phyloP scores from a whole-genome alignment of 768 basidiomycete genomes.

The Paxillus ammoniavirescens region DNA sequence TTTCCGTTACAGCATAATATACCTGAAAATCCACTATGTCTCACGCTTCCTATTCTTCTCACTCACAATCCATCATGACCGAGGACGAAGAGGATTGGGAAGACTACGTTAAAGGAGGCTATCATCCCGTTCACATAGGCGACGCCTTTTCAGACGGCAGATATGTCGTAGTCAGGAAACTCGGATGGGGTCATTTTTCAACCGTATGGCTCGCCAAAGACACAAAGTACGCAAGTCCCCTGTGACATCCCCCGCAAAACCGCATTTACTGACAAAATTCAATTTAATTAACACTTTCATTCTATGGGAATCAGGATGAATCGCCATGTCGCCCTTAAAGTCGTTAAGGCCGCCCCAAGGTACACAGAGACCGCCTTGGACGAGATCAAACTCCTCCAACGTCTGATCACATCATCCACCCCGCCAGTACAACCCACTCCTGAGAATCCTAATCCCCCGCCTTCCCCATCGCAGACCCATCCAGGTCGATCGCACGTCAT shows the following conservation, averaged over 20 bases:
- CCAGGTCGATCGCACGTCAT: conserved; percentile 94
- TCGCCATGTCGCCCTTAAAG: conserved; percentile 97
- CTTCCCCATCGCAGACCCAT: conserved; percentile 66
- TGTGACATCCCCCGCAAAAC: conserved; percentile 1
- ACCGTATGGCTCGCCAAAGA: conserved; percentile 92
- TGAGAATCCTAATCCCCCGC: conserved; percentile 48
- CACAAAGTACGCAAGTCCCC: conserved; percentile 54
- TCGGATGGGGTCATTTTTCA: conserved; percentile 94
- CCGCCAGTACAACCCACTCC: conserved; percentile 50
- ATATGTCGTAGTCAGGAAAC: conserved; percentile 89
- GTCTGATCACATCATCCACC: conserved; percentile 82
- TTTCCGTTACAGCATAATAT: conserved; percentile 30
- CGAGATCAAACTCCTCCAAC: conserved; percentile 97
- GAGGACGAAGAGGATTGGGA: conserved; percentile 95
- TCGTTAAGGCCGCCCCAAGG: conserved; percentile 94
- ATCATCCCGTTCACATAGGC: conserved; percentile 93
- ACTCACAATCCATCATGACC: conserved; percentile 76
- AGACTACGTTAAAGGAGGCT: conserved; percentile 81
- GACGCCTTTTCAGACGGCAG: conserved; percentile 85
- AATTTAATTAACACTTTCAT: conserved; percentile 17
- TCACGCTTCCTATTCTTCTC: conserved; percentile 74
- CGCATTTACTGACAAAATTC: background rate
- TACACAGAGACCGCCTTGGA: conserved; percentile 99
- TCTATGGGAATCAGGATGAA: conserved; percentile 59
- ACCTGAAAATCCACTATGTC: conserved; percentile 48